These are phyloP conservation scores for Aurantiochytrium sp. DNA, from an alignment of 108 stramenopile species.

Conservation along the genomic window DNA sequence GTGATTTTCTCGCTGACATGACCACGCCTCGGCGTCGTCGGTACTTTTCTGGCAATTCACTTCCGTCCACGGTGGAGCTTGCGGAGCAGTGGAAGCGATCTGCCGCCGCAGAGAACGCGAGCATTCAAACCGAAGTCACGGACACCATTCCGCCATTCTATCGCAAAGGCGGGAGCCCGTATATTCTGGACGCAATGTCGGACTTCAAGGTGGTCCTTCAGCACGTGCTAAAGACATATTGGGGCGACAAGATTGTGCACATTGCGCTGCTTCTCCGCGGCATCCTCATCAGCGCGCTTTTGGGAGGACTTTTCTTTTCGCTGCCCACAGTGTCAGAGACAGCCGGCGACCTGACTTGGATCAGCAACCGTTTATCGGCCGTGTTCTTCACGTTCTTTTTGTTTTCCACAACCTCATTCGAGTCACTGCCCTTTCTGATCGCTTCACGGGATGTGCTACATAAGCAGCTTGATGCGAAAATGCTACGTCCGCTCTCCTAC, in stretches of 20 bases:
- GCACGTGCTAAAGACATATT: background rate
- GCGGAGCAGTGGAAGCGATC: too few species aligned
- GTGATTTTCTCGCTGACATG: conserved; percentile 54
- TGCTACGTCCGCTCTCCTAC: conserved; percentile 58
- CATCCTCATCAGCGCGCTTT: conserved; percentile 44
- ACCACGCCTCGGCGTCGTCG: background rate
- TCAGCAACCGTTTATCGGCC: background rate
- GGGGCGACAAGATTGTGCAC: background rate
- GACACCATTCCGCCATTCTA: background rate
- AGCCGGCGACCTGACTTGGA: background rate
- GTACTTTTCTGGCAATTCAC: background rate
- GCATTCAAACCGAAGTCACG: background rate
- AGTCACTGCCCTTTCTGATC: conserved; percentile 24
- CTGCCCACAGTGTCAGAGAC: background rate
- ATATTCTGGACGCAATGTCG: background rate
- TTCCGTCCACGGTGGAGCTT: too few species aligned
- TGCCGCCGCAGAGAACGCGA: too few species aligned
- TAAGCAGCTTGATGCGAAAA: conserved; percentile 72
- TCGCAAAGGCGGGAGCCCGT: background rate
- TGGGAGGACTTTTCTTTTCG: conserved; percentile 44
- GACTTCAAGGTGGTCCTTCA: background rate
- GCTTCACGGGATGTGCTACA: conserved; percentile 62
- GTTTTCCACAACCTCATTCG: background rate
- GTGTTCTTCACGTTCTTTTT: background rate
- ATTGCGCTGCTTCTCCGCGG: conserved; percentile 33